Base-by-base conservation (phyloP, 768 basidiomycete genomes). In the Mycena metata region DNA sequence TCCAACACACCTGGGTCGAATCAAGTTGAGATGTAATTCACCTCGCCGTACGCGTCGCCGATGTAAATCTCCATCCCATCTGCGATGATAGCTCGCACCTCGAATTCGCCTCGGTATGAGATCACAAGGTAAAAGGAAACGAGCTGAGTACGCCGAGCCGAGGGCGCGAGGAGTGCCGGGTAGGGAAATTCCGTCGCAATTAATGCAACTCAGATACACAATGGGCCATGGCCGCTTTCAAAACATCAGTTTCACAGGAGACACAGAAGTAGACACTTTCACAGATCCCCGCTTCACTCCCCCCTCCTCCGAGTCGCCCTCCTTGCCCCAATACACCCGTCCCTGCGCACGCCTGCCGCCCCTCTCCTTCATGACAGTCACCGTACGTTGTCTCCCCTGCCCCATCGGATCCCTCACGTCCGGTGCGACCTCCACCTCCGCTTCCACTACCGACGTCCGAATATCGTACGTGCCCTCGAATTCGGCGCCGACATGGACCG, bases 391-490 rank as follows among this genome's bases (percentile, higher is more conserved):
- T 39, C 64, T 58, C 1, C 60, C 55, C 47, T 46, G n/a, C 12
- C 64, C 45, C 6, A 23, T 2, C 4, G 69, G 69, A 43, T 69
- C 69, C 2, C 4, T 6, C 9, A 23, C 19, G 42, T 24, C 45
- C 33, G 2, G 2, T 0, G 21, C n/a, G 1, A 16, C 46, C 13
- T 30, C 21, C 2, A 70, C 52, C 11, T 33, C 0, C 2, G 64
- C 55, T 24, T 2, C 15, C 21, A 41, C 54, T 13, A 21, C 15
- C n/a, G 69, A 58, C 39, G 64, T 66, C 47, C 19, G 60, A 21
- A 70, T 17, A 30, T 70, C 64, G 16, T 66, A 70, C 11, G 23
- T 30, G 7, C 69, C 69, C 36, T 70, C 69, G 39, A 49, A 70
- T 10, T 50, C 36, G 7, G 64, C 26, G 17, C 42, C 12, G 0